Base-by-base conservation (phyloP, 2,329 filamentous ascomycete genomes). In the Diaporthe caulivora region DNA sequence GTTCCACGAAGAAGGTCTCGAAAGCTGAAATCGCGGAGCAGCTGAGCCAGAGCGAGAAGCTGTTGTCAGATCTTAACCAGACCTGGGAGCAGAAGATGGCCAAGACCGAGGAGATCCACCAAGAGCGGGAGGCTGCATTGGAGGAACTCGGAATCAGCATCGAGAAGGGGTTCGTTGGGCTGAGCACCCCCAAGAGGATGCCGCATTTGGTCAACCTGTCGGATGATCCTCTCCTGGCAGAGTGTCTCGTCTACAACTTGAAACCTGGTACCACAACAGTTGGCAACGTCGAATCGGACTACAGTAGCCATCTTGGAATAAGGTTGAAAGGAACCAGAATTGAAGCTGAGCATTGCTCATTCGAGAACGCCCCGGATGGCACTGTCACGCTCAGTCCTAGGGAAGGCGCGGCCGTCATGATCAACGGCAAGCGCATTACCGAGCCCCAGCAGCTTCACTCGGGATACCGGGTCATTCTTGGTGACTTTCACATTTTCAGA, bases 1-100 rank as follows among this genome's bases (percentile, higher is more conserved):
- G 97, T 15, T 89, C 90, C 0, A 87, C 97, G 77, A 98, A 98
- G 85, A 97, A 97, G 81, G 97, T 99, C 49, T 98, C 95, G 68
- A 99, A 99, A 83, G 97, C 97, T 2, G 97, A 99, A 81, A 99
- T 99, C 81, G 94, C 95, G 8, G 97, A 99, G 82, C 97, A 99
- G 82, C 87, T 99, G 34, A 95, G 92, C 78, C 97, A 98, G 82
- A 98, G 95, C 76, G 97, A 99, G 84, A 99, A 99, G 84, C 89
- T 99, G 26, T 94, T 98, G 80, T 92, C 93, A 65, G 97, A 99
- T 81, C 90, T 99, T 70, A 99, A 99, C 80, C 95, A 99, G 84
- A 99, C 97, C 0, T 99, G 97, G 97, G 97, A 99, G 84, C 91
- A 99, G 84, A 98, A 98, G 83, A 86, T 99, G 75, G 89, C 91